Evolutionary conservation across 1,139 yeast genomes (phyloP), one percentile per base, ranked within the genome.

Genomic region (Trichomonascaceae sp.): DNA sequence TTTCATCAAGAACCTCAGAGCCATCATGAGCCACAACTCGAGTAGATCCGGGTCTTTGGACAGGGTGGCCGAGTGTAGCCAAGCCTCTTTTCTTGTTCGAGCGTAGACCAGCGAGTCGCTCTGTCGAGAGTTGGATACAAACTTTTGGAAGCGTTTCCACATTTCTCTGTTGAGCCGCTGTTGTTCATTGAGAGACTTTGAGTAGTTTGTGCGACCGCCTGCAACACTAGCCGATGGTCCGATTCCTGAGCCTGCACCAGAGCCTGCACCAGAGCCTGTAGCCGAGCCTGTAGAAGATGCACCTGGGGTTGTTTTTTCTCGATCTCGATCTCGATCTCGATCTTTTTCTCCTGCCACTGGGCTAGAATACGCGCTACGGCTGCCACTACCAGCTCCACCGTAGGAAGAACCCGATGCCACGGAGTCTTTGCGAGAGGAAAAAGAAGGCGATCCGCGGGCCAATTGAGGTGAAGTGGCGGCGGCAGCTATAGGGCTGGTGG

Each of bases 21-120:
- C 53, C 52, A 51, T 53, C 42, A 53, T 52, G 11, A 52, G 45
- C 59, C 59, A 54, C 20, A 54, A 42, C 29, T 54, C 59, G 13
- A 52, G 46, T 8, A 51, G 43, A 18, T 46, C 25, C 11, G 35
- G 29, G 18, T 27, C 30, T 13, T 34, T 34, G 14, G 28, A 3
- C 15, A 34, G 26, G 6, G 28, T 31, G 18, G 41, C 38, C 36
- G 45, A 52, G 37, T 52, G 58, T 17, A 49, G 37, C 49, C 51
- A 54, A 3, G 57, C 57, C 31, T 54, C 59, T 32, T 50, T 47
- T 5, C 59, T 43, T 11, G 56, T 51, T 16, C 42, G 38, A 1
- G 56, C 56, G 36, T 54, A 54, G 14, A 52, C 44, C 15, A 54
- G 38, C 5, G 58, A 47, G 40, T 54, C 59, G 6, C 56, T 41